phyloP scores from a whole-genome alignment of 129 eudicot genomes.

The Arctium minus region DNA sequence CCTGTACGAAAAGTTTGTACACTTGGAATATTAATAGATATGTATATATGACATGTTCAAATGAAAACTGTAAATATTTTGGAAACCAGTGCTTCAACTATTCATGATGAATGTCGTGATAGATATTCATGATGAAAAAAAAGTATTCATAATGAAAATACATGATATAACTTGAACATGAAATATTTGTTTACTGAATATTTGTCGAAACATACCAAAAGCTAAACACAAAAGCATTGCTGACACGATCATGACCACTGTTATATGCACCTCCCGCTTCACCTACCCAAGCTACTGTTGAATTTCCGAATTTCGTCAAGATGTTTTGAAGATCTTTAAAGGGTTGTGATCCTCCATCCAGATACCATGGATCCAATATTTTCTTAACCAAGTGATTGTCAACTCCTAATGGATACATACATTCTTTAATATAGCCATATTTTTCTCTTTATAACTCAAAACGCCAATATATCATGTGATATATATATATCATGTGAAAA shows the following conservation, averaged over 20 bases:
- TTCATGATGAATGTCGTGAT: background rate
- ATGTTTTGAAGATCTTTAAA: slow-evolving; percentile 47
- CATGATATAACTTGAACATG: background rate
- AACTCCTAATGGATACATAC: slow-evolving; percentile 31
- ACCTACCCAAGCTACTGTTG: slow-evolving; percentile 89
- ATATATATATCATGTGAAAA: too few species aligned
- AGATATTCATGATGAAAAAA: background rate
- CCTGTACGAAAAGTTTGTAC: slow-evolving; percentile 31
- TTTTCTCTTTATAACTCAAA: background rate
- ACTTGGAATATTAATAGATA: background rate
- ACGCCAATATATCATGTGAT: background rate
- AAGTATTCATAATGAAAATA: too few species aligned
- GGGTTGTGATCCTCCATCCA: slow-evolving; percentile 51
- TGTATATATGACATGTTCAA: background rate
- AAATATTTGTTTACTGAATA: background rate
- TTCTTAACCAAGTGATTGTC: slow-evolving; percentile 51
- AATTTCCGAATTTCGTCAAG: slow-evolving; percentile 39
- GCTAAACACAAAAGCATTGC: slow-evolving; percentile 75
- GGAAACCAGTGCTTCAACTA: too few species aligned
- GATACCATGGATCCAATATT: slow-evolving; percentile 60
- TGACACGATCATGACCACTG: slow-evolving; percentile 67
- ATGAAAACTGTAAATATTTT: too few species aligned
- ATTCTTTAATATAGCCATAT: background rate
- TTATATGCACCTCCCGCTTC: slow-evolving; percentile 92
- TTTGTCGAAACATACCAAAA: slow-evolving; percentile 50